Conservation (phyloP, 1,284 basidiomycete species). For the Tilletiopsis washingtonensis region DNA sequence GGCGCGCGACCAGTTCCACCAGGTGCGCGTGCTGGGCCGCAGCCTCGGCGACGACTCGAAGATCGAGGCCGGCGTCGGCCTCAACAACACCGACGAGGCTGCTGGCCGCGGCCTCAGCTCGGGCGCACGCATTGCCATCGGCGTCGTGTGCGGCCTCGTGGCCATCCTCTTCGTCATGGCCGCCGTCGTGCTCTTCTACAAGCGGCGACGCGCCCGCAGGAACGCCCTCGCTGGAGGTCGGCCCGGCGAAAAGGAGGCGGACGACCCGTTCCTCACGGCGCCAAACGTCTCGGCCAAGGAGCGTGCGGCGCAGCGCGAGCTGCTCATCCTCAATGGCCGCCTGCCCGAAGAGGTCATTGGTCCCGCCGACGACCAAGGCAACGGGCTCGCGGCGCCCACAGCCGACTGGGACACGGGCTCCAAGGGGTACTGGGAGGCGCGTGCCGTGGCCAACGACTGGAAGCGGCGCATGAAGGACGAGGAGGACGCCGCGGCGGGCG, state of each 20-base stretch:
- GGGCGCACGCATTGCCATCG: conserved; percentile 33
- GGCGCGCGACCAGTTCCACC: conserved; percentile 28
- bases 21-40: conserved; percentile 33
- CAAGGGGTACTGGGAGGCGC: conserved; percentile 8
- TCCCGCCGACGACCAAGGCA: not conserved
- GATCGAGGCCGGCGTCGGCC: conserved; percentile 11
- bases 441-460: conserved; percentile 4
- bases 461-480: not conserved
- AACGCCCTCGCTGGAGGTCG: not conserved
- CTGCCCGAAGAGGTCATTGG: not conserved
- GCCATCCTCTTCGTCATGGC: conserved; percentile 27
- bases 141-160: conserved; percentile 29
- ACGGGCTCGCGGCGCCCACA: not conserved
- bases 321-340: conserved; percentile 6
- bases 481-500: not conserved
- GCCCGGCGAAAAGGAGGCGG: not conserved
- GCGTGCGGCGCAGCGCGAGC: conserved; percentile 2
- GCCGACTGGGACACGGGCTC: conserved; percentile 7
- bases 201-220: conserved; percentile 3
- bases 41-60: conserved; percentile 15
- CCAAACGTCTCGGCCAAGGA: conserved; percentile 11
- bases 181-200: conserved; percentile 9
- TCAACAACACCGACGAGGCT: no score
- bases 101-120: conserved; percentile 12
- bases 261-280: no score